Evolutionary conservation across 2,329 filamentous ascomycete species (phyloP).

Genomic region (Alternaria arbusti): DNA sequence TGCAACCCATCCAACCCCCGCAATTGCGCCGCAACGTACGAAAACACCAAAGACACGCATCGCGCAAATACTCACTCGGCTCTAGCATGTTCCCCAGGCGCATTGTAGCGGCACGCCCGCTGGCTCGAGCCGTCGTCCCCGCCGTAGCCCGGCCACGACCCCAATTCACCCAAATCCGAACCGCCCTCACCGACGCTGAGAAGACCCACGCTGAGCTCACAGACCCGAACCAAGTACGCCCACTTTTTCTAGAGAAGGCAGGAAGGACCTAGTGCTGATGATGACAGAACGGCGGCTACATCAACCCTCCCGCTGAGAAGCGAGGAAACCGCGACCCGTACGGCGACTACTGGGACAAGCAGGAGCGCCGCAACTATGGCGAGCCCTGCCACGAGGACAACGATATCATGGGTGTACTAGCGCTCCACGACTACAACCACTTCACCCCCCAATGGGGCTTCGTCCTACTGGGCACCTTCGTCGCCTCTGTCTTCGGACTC

Average conservation of each 20-base stretch:
- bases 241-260: not conserved
- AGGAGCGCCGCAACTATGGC: constrained; percentile 95
- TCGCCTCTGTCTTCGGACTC: constrained; percentile 50
- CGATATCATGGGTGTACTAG: constrained; percentile 89
- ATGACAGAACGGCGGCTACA: constrained; percentile 80
- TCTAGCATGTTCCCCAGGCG: constrained; percentile 52
- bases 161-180: constrained; percentile 48
- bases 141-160: constrained; percentile 34
- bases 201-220: constrained; percentile 61
- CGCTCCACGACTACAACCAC: constrained; percentile 88
- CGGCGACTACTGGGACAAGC: constrained; percentile 95
- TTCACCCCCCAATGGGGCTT: constrained; percentile 73
- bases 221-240: constrained; percentile 67
- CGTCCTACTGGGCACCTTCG: constrained; percentile 60
- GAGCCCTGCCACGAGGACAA: constrained; percentile 97
- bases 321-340: constrained; percentile 92
- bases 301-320: constrained; percentile 81
- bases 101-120: constrained; percentile 51
- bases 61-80: constrained; percentile 50
- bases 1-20: constrained; percentile 22
- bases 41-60: constrained; percentile 17
- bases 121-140: constrained; percentile 45
- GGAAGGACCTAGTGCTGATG: constrained; percentile 17
- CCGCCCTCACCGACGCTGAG: constrained; percentile 42
- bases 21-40: constrained; percentile 36